Base-by-base conservation (phyloP, 148 eudicot species). In the Agrostemma githago region DNA sequence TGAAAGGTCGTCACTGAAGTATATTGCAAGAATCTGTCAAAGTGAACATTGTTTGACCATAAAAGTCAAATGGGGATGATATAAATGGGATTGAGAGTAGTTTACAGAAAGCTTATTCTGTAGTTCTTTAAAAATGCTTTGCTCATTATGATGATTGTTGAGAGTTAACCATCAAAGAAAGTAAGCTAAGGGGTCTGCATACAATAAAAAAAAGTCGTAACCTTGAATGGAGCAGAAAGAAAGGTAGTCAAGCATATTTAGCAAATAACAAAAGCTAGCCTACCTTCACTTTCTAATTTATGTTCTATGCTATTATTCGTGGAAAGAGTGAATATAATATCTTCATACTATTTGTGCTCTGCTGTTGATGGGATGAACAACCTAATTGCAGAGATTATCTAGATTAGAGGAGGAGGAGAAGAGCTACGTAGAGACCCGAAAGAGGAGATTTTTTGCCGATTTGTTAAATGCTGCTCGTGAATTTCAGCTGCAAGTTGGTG, bases 391-490 rank as follows among this genome's bases (percentile, higher is more conserved):
- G 99, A 90, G 97, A 78, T 80, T 92, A 57, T 89, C 94, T 44
- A 90, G 89, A 80, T 83, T 86, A 74, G 90, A 90, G 83, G 96
- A 90, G 65, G 97, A 95, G 84, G 96, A 90, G 76, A 92, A 88
- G 85, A 92, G 89, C 80, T 81, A 81, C 40, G 76, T 90, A 40
- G 99, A 95, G 79, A 85, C 92, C 64, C 82, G 72, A 74, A 89
- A 92, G 83, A 85, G 97, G 80, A 90, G 85, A 78, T 95, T 95
- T 80, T 95, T 95, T 74, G 89, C 89, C 57, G 97, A 92, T 74
- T 64, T 95, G 86, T 89, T 95, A 53, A 89, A 92, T 85, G 96
- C 92, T 21, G 92, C 86, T 48, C 96, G 99, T 78, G 99, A 95
- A 71, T 85, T 92, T 77, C 92, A 87, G 82, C 79, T 87, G 77